Evolutionary conservation across 1,284 basidiomycete genomes (phyloP), one percentile per base, ranked within the genome.

Genomic region (Blastosporella zonata): DNA sequence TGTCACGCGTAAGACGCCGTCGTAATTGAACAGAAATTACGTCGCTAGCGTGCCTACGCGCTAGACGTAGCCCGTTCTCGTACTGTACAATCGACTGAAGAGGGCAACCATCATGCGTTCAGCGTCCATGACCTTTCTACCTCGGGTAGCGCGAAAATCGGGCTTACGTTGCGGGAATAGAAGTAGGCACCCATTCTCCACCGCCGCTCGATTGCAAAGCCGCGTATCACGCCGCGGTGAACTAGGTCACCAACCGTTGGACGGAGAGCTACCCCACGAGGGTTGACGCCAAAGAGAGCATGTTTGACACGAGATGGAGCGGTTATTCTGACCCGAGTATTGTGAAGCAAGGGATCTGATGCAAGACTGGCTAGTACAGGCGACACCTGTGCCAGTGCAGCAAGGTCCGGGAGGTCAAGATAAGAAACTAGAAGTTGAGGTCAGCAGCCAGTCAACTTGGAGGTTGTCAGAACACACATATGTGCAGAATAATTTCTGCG

Each of bases 351-450:
- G 0, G 79, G 82, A 59, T 88, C 86, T 7, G 71, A 63, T 7
- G 80, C 74, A 40, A 87, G 67, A 10, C 58, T 57, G 6, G 71
- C 69, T 9, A 87, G 68, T 17, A 62, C 52, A 12, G 72, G 75
- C 39, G 69, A 75, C 20, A 75, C 67, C 46, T 67, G 69, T 9
- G 75, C 71, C 27, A 87, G 61, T 2, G 69, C 62, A 43, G 73
- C 73, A 38, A 87, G 74, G 60, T 88, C 86, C 0, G 86, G 85
- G 6, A 87, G 63, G 63, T 88, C 85, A 42, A 88, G 70, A 61
- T 77, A 88, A 1, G 81, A 79, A 36, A 85, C 84, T 86, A 55
- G 10, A n/a, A 21, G 2, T 8, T 18, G 21, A 7, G 10, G 25
- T 37, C 39, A 28, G 42, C 23, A 13, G 35, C 42, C 17, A 37